A percentile compares a stretch with the other conserved stretches of the same genome.
Evolutionary conservation across 129 eudicot species (phyloP).

Genomic region (Pulicaria dysenterica): DNA sequence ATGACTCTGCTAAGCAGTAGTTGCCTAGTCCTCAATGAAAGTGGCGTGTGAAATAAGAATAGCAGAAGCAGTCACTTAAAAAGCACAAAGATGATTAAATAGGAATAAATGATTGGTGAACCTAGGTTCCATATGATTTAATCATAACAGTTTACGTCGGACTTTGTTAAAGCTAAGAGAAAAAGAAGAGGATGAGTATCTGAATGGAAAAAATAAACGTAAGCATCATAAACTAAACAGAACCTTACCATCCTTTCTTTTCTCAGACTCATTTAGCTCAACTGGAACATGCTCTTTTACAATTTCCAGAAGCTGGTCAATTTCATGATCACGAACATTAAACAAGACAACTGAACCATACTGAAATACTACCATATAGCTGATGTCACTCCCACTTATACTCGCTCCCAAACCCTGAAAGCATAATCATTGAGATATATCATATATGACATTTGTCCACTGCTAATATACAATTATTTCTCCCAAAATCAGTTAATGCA

Average conservation of each 20-base stretch:
- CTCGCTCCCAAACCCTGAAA: slow-evolving; percentile 68
- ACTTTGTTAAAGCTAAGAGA: not conserved
- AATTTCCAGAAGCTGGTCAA: slow-evolving; percentile 71
- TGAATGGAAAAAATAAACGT: not conserved
- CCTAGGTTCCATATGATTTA: not conserved
- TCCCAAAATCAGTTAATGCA: not conserved
- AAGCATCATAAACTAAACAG: slow-evolving; percentile 13
- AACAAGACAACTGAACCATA: slow-evolving; percentile 92
- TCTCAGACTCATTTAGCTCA: slow-evolving; percentile 59
- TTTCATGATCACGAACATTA: slow-evolving; percentile 77
- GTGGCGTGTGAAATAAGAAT: not conserved
- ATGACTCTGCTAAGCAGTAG: no score
- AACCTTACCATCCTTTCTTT: slow-evolving; percentile 80
- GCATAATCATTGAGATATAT: slow-evolving; percentile 22
- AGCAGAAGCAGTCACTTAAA: slow-evolving; percentile 1
- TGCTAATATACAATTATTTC: slow-evolving; percentile 3
- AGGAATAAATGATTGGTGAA: not conserved
- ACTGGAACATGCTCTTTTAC: slow-evolving; percentile 79
- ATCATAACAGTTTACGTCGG: not conserved
- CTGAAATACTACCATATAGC: slow-evolving; percentile 90
- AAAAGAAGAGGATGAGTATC: not conserved
- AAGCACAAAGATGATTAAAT: not conserved
- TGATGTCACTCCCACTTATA: slow-evolving; percentile 65
- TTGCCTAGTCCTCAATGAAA: no score
- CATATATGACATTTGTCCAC: not conserved